Evolutionary conservation across 208 protist species (phyloP).

Genomic region (Leishmania arabica): DNA sequence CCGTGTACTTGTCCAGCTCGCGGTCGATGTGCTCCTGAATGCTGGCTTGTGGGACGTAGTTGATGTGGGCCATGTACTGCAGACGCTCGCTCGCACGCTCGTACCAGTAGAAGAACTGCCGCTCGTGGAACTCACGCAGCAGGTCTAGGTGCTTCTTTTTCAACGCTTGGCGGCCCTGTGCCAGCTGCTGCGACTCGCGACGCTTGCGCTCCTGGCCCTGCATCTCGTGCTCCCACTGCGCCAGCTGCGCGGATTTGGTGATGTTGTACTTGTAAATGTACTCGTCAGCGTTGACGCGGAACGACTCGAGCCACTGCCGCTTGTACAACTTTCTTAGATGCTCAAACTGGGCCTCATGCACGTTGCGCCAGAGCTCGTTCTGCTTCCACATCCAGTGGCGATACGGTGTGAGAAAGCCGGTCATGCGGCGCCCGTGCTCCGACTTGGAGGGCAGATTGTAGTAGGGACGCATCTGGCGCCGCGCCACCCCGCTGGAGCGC

Average conservation of each 20-base stretch:
- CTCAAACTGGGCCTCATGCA: slow-evolving; percentile 93
- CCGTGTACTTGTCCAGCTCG: slow-evolving; percentile 90
- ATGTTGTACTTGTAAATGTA: slow-evolving; percentile 95
- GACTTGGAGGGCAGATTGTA: slow-evolving; percentile 91
- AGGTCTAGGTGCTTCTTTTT: slow-evolving; percentile 92
- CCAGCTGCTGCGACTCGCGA: slow-evolving; percentile 66
- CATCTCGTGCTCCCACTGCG: slow-evolving; percentile 93
- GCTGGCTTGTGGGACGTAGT: slow-evolving; percentile 75
- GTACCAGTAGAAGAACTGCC: slow-evolving; percentile 94
- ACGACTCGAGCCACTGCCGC: slow-evolving; percentile 92
- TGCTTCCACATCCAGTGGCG: slow-evolving; percentile 94
- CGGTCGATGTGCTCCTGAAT: slow-evolving; percentile 86
- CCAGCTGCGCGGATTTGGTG: slow-evolving; percentile 88
- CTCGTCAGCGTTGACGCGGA: slow-evolving; percentile 92
- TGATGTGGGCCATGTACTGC: slow-evolving; percentile 89
- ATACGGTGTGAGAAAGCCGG: slow-evolving; percentile 90
- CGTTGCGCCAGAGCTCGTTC: slow-evolving; percentile 92
- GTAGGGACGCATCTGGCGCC: slow-evolving; percentile 75
- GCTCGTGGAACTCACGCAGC: slow-evolving; percentile 89
- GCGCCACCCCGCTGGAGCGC: slow-evolving; percentile 29
- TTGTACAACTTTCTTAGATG: slow-evolving; percentile 92
- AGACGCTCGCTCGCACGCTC: slow-evolving; percentile 90
- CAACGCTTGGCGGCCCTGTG: slow-evolving; percentile 77
- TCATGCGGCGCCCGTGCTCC: slow-evolving; percentile 85
- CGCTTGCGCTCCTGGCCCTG: slow-evolving; percentile 87